Evolutionary conservation across 2,329 filamentous ascomycete species (phyloP), one percentile per base, ranked within the genome.

Genomic region (Arachnopeziza araneosa): DNA sequence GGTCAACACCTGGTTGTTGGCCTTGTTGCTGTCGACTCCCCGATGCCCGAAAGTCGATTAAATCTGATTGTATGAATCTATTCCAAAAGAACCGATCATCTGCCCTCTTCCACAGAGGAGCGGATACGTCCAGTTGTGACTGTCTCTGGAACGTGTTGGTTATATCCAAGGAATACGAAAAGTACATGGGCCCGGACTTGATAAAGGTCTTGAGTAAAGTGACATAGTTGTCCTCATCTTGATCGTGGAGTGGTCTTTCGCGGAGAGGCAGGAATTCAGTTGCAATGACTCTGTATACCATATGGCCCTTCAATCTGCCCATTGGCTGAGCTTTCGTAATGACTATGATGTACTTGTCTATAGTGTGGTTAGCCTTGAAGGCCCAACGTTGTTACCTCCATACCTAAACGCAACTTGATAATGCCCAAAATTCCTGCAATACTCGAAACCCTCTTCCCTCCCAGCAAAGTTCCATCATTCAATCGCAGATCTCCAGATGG

Each of bases 21-120:
- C 87, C 87, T 24, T 81, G 80, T 57, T 89, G 83, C 58, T 84
- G 82, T 63, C 88, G 78, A 50, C 81, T 82, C 52, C 84, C 85
- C 44, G 71, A 75, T 49, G 80, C 84, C 63, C 93, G 87, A 73
- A 96, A 96, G 73, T 96, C 86, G 70, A 98, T 96, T 60, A 99
- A 77, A 70, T 97, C 92, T 8, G 90, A 88, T 73, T 93, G 91
- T 54, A 98, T 83, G 74, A 96, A 96, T 65, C 88, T 88, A 76
- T 99, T 99, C 91, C 93, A 99, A 80, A 97, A 99, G 80, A 99
- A 99, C 65, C 95, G 91, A 73, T 98, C 93, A 75, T 99, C 95
- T 64, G 93, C 88, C 67, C 92, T 83, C 79, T 89, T 88, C 95
- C 95, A 99, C 60, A 98, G 77, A 14, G 95, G 93, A 58, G 82